Conservation (phyloP, 139 green algal genomes). For the Haematococcus lacustris region DNA sequence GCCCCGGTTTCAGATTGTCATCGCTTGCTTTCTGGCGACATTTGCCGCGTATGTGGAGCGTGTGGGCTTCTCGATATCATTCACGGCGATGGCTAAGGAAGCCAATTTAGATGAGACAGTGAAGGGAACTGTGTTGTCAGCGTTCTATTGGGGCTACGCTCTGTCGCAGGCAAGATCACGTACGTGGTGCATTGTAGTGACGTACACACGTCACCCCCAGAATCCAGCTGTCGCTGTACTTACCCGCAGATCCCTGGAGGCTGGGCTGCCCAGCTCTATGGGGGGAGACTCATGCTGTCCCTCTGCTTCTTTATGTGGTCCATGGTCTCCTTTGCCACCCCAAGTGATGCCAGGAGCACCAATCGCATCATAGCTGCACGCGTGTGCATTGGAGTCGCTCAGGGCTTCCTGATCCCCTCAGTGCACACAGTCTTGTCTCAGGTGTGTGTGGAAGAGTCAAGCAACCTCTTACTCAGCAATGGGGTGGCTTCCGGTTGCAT, state of each 20-base stretch:
- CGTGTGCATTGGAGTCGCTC: conserved; percentile 74
- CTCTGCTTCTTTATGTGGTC: conserved; percentile 82
- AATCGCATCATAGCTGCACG: conserved; percentile 24
- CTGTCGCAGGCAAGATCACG: conserved; percentile 77
- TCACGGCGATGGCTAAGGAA: conserved; percentile 68
- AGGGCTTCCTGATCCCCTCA: conserved; percentile 91
- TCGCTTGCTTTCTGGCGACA: conserved; percentile 79
- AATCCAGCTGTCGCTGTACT: background rate
- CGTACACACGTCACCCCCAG: too few species aligned
- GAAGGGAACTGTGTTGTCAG: conserved; percentile 88
- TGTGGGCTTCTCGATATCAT: conserved; percentile 92
- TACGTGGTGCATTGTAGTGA: too few species aligned
- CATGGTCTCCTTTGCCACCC: conserved; percentile 67
- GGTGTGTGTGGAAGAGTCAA: conserved; percentile 31
- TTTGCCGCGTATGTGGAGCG: conserved; percentile 88
- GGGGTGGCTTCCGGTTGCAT: too few species aligned
- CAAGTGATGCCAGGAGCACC: conserved; percentile 31
- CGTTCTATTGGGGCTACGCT: conserved; percentile 96
- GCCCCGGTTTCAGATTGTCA: conserved; percentile 54
- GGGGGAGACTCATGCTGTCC: conserved; percentile 71
- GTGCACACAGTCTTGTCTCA: conserved; percentile 89
- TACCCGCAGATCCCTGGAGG: conserved; percentile 78
- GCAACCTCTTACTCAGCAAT: too few species aligned
- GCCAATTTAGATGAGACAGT: conserved; percentile 52
- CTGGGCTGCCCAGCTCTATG: conserved; percentile 83